A percentile compares a stretch with the other conserved stretches of the same genome.
phyloP scores from a whole-genome alignment of 1,284 basidiomycete species.

The Leccinum fuscescens region DNA sequence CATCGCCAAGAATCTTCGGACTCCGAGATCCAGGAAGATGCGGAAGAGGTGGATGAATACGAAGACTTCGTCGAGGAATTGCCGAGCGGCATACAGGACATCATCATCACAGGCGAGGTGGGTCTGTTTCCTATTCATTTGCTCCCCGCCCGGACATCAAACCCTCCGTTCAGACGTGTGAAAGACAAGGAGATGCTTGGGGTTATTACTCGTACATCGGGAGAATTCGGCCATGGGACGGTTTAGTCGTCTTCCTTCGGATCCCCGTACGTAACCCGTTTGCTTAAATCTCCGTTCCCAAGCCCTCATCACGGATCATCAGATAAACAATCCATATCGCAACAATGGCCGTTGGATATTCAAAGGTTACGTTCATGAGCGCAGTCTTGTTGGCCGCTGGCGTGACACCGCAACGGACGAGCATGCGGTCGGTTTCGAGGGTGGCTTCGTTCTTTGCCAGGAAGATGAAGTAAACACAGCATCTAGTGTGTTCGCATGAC shows the following conservation, averaged over 20 bases:
- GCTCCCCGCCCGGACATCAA: conserved; percentile 2
- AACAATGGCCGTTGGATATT: conserved; percentile 46
- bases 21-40: conserved; percentile 17
- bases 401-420: conserved; percentile 42
- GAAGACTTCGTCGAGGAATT: conserved; percentile 37
- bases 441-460: conserved; percentile 44
- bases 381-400: conserved; percentile 52
- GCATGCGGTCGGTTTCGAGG: conserved; percentile 41
- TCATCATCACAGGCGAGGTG: conserved; percentile 49
- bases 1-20: conserved; percentile 21
- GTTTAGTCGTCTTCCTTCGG: conserved; percentile 45
- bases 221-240: conserved; percentile 49
- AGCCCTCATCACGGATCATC: conserved; percentile 22
- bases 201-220: conserved; percentile 45
- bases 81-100: conserved; percentile 43
- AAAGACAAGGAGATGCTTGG: conserved; percentile 46
- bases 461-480: conserved; percentile 24
- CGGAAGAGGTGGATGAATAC: conserved; percentile 36
- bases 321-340: conserved; percentile 34
- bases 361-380: conserved; percentile 48
- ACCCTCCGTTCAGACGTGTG: conserved; percentile 34
- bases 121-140: conserved; percentile 12
- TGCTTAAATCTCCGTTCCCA: conserved; percentile 1
- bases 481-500: conserved; percentile 11
- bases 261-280: conserved; percentile 38